Conservation (phyloP, 148 eudicot species). For the Rhododendron williamsianum region DNA sequence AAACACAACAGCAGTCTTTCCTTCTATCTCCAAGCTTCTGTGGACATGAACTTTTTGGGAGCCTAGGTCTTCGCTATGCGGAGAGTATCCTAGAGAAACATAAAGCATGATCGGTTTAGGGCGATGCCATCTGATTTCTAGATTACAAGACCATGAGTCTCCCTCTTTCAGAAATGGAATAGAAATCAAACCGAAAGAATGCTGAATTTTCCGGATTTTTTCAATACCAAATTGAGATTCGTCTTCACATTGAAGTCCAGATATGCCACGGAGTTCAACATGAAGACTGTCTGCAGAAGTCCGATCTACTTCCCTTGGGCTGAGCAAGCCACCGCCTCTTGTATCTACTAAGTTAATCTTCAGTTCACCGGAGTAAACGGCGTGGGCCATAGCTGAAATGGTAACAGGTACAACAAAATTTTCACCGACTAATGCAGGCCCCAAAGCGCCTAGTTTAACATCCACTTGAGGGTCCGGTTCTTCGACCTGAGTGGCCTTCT, state of each 20-base stretch:
- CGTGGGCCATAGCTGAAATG: conserved; percentile 70
- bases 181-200: conserved; percentile 80
- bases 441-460: conserved; percentile 50
- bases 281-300: conserved; percentile 62
- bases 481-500: conserved; percentile 83
- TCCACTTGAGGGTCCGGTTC: conserved; percentile 94
- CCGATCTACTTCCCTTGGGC: conserved; percentile 80
- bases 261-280: conserved; percentile 79
- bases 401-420: conserved; percentile 72
- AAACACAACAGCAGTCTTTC: conserved; percentile 61
- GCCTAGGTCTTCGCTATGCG: conserved; percentile 48
- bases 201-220: conserved; percentile 72
- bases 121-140: conserved; percentile 88
- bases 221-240: conserved; percentile 37
- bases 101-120: conserved; percentile 91
- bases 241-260: conserved; percentile 42
- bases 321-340: conserved; percentile 89
- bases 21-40: conserved; percentile 91
- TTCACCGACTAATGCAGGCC: conserved; percentile 94
- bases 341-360: conserved; percentile 93
- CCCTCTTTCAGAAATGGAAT: conserved; percentile 67
- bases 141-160: conserved; percentile 82
- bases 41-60: conserved; percentile 81
- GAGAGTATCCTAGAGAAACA: conserved; percentile 82
- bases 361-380: conserved; percentile 75